Conservation (phyloP, 129 eudicot species). For the Artemisia tridentata region DNA sequence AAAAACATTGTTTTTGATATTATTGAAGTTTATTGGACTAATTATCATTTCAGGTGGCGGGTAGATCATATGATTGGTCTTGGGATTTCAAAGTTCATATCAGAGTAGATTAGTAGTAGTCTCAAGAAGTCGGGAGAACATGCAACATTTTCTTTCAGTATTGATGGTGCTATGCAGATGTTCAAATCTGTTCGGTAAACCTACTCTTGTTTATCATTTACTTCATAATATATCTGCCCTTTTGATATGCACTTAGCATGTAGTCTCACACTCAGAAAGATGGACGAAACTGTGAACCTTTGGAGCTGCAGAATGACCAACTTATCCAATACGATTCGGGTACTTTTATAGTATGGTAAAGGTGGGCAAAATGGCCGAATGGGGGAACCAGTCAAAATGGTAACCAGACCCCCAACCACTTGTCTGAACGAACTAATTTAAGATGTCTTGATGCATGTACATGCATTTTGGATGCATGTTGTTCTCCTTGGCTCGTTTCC, state of each 20-base stretch:
- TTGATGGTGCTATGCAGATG: conserved; percentile 73
- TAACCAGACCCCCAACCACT: no score
- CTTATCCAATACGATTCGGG: no score
- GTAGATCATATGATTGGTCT: conserved; percentile 70
- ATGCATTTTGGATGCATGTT: not conserved
- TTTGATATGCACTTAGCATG: not conserved
- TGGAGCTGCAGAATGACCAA: not conserved
- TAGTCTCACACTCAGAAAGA: not conserved
- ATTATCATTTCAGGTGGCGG: conserved; percentile 54
- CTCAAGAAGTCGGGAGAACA: conserved; percentile 61
- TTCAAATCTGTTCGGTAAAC: conserved; percentile 61
- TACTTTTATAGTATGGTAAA: no score
- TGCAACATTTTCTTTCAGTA: conserved; percentile 56
- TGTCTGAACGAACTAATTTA: not conserved
- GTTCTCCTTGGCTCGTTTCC: not conserved
- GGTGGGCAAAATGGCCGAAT: no score
- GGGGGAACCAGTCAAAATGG: no score
- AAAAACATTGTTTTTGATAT: no score
- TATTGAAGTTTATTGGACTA: not conserved
- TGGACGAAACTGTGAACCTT: not conserved
- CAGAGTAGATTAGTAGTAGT: conserved; percentile 64
- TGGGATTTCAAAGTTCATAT: conserved; percentile 66
- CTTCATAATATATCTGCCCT: not conserved
- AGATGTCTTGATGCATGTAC: not conserved
- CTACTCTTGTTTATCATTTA: not conserved